Base-by-base conservation (phyloP, 495 filamentous ascomycete genomes). In the Aspergillus steynii region DNA sequence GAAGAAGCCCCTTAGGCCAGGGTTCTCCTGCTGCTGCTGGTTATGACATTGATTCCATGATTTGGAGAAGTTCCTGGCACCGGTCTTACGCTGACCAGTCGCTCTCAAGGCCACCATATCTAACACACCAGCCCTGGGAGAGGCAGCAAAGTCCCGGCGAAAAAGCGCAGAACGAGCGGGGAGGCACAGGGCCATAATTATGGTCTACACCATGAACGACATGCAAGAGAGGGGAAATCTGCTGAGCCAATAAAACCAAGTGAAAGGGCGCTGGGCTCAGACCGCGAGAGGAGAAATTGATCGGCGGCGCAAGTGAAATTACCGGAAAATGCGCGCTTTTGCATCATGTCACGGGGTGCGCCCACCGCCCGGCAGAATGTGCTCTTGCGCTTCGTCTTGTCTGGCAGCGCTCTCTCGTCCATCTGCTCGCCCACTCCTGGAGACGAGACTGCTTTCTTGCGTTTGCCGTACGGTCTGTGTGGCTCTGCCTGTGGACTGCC, bases 1-100 rank as follows among this genome's bases (percentile, higher is more conserved):
- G 73, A 91, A 93, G 5, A 87, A 84, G 42, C 85, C 82, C 58
- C 81, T 83, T 28, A 58, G 52, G 10, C 50, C 46, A 1, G 78
- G 77, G 63, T 67, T 71, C 61, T 71, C 69, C 55, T 67, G 66
- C 60, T 73, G 74, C 59, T 69, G 71, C 46, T 73, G 67, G 54
- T 80, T 67, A 45, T 73, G 64, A 47, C 77, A 79, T 49, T 79
- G 65, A 50, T 65, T 65, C 63, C 74, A 73, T 32, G 63, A 71
- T 54, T 76, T 74, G 1, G 78, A 77, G 60, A 82, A 84, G 45
- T 71, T 68, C 42, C 78, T 74, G 52, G 69, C 66, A 50, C 65
- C 71, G 63, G 62, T 58, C 56, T 69, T 75, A 58, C 68, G 71
- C 34, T 69, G 70, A 58, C 70, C 77, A 59, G 72, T 64, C 53